A percentile compares a stretch with the other conserved stretches of the same genome.
Evolutionary conservation across 2,329 filamentous ascomycete genomes (phyloP).

Genomic region (Aspergillaceae sp.): DNA sequence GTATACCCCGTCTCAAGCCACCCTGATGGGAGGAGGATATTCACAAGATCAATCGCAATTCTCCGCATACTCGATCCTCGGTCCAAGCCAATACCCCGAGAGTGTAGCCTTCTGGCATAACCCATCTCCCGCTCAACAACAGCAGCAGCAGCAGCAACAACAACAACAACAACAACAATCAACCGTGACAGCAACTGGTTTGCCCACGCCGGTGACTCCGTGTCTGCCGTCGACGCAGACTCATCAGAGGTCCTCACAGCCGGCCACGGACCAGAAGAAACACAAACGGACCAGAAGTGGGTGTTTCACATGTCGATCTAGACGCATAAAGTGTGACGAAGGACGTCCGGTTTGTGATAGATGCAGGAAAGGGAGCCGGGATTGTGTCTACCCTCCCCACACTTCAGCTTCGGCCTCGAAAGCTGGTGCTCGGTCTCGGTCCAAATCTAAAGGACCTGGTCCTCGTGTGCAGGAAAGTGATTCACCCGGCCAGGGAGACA

Average conservation of each 20-base stretch:
- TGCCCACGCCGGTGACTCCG: neutral
- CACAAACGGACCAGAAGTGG: conserved; percentile 88
- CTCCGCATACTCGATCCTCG: conserved; percentile 27
- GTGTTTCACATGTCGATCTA: conserved; percentile 82
- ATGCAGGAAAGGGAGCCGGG: conserved; percentile 83
- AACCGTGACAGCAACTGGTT: too few relatives aligned
- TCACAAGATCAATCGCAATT: conserved; percentile 18
- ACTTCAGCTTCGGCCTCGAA: conserved; percentile 33
- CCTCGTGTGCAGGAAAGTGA: conserved; percentile 38
- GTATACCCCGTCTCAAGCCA: conserved; percentile 21
- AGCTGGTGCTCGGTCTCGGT: conserved; percentile 29
- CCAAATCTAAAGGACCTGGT: conserved; percentile 34
- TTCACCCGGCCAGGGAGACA: conserved; percentile 44
- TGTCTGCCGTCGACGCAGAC: conserved; percentile 16
- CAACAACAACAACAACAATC: neutral
- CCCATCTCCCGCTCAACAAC: conserved; percentile 9
- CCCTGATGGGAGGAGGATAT: conserved; percentile 16
- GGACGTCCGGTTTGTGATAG: conserved; percentile 76
- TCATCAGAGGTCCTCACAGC: conserved; percentile 24
- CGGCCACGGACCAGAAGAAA: conserved; percentile 63
- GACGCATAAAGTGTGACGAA: conserved; percentile 94
- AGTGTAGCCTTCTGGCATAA: conserved; percentile 39
- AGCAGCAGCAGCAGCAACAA: neutral
- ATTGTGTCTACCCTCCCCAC: conserved; percentile 77
- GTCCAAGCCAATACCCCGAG: conserved; percentile 32